These are phyloP conservation scores for Fusarium armeniacum DNA, from an alignment of 2,329 filamentous ascomycete genomes.

Conservation along the genomic window DNA sequence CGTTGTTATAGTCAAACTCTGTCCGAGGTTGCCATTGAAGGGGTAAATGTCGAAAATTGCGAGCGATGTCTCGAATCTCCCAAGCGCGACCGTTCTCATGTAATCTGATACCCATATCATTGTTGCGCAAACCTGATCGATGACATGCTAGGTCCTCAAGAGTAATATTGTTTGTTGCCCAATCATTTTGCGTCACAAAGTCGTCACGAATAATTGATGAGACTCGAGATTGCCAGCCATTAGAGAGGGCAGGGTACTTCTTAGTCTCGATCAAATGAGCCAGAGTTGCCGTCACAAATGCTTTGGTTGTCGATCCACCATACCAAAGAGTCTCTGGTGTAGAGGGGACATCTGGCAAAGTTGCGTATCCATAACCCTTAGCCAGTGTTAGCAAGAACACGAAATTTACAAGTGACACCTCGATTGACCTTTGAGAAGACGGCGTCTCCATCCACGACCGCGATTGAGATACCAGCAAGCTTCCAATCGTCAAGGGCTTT, in stretches of 20 bases:
- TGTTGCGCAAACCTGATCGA: slow-evolving; percentile 63
- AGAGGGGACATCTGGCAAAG: slow-evolving; percentile 57
- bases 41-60: slow-evolving; percentile 62
- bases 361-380: slow-evolving; percentile 43
- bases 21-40: slow-evolving; percentile 60
- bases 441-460: slow-evolving; percentile 47
- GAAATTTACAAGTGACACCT: accelerated
- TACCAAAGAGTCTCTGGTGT: slow-evolving; percentile 66
- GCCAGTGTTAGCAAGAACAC: neutral
- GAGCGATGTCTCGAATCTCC: slow-evolving; percentile 56
- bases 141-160: slow-evolving; percentile 69
- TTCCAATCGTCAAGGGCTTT: slow-evolving; percentile 47
- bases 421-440: slow-evolving; percentile 46
- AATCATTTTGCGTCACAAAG: slow-evolving; percentile 63
- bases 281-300: slow-evolving; percentile 65
- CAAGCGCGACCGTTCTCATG: slow-evolving; percentile 52
- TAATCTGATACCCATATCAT: slow-evolving; percentile 53
- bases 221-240: slow-evolving; percentile 64
- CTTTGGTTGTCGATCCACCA: slow-evolving; percentile 69
- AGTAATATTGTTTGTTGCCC: slow-evolving; percentile 64
- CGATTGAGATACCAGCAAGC: slow-evolving; percentile 49
- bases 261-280: slow-evolving; percentile 65
- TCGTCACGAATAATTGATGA: slow-evolving; percentile 64
- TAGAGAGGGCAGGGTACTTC: slow-evolving; percentile 40
- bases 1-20: slow-evolving; percentile 64